These are phyloP conservation scores for Magnusiomyces tetraspermus DNA, from an alignment of 1,139 yeast species.

Conservation along the genomic window DNA sequence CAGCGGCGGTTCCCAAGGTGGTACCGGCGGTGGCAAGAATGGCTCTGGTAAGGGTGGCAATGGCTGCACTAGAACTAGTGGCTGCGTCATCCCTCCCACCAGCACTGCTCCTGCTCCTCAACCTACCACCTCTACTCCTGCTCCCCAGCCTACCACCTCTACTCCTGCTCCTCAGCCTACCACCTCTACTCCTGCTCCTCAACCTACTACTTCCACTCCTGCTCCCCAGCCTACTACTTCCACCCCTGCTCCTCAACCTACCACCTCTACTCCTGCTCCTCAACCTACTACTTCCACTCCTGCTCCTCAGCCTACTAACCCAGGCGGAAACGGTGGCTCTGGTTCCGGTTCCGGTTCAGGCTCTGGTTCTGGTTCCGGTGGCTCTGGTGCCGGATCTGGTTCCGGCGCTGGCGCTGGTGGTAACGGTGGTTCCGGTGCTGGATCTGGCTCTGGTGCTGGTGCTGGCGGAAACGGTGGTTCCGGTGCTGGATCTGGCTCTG, in stretches of 20 bases:
- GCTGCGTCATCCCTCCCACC: too few relatives aligned
- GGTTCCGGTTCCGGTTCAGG: background rate
- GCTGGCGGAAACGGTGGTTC: constrained; percentile 1
- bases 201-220: too few relatives aligned
- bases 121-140: background rate
- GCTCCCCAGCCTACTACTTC: too few relatives aligned
- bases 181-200: too few relatives aligned
- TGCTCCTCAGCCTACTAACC: too few relatives aligned
- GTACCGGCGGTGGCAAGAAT: background rate
- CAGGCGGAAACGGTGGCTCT: background rate
- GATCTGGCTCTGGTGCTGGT: constrained; percentile 1
- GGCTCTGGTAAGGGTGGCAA: background rate
- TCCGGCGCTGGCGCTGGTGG: background rate
- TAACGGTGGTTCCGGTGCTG: constrained; percentile 2
- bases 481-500: constrained; percentile 1
- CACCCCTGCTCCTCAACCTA: too few relatives aligned
- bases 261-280: too few relatives aligned
- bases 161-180: too few relatives aligned
- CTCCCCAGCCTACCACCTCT: background rate
- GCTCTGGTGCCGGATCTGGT: background rate
- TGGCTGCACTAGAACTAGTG: too few relatives aligned
- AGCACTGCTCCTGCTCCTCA: background rate
- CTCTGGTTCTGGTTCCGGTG: constrained; percentile 3
- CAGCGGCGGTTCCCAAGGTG: background rate
- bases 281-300: too few relatives aligned